phyloP scores from a whole-genome alignment of 2,329 filamentous ascomycete genomes.

The Sporothrix mexicana region DNA sequence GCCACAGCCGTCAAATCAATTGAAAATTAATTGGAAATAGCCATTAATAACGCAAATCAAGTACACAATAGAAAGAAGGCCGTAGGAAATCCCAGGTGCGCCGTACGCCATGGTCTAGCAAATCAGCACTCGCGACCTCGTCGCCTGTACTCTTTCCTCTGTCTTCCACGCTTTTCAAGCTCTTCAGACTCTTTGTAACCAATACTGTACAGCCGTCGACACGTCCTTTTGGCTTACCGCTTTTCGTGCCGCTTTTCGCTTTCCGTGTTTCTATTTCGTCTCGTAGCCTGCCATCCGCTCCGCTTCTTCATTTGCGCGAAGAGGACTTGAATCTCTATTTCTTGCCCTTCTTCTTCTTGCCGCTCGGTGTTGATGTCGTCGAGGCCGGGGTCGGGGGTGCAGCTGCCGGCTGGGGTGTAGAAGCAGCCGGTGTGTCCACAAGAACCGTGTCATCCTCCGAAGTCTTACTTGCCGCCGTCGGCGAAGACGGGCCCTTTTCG shows the following conservation, averaged over 20 bases:
- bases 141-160: background rate
- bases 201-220: constrained; percentile 8
- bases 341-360: constrained; percentile 70
- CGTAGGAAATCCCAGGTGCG: background rate
- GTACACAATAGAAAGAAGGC: background rate
- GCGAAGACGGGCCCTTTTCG: constrained; percentile 32
- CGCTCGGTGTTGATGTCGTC: constrained; percentile 44
- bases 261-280: too few species aligned
- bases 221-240: background rate
- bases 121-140: background rate
- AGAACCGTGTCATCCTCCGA: constrained; percentile 80
- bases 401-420: background rate
- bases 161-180: background rate
- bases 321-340: constrained; percentile 52
- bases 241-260: background rate
- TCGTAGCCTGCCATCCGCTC: background rate
- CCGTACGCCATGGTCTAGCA: constrained; percentile 23
- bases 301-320: background rate
- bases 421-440: constrained; percentile 64
- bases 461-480: constrained; percentile 41
- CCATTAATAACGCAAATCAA: background rate
- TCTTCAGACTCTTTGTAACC: background rate
- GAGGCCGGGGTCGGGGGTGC: constrained; percentile 34
- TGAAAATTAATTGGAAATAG: background rate
- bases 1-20: background rate